Evolutionary conservation across 2,329 filamentous ascomycete species (phyloP), one percentile per base, ranked within the genome.

Genomic region (Trichophyton mentagrophytes): DNA sequence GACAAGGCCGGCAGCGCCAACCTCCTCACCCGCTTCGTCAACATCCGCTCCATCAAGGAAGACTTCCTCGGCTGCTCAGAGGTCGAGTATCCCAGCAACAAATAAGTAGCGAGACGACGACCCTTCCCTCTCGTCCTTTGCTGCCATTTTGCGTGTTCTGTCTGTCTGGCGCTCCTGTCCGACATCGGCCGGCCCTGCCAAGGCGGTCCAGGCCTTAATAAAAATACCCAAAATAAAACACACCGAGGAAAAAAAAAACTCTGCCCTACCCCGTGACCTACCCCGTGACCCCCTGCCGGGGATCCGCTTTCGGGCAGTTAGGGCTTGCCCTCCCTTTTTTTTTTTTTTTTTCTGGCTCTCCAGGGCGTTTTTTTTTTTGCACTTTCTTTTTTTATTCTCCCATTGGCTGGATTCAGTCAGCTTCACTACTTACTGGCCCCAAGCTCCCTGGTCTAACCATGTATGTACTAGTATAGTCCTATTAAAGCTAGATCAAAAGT

Each of bases 11-110:
- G 85, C 42, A 86, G 83, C 68, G 73, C 78, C 65, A 84, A 83
- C 71, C 72, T 88, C 64, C 72, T 88, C 66, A 80, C 77, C 61
- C 78, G 85, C 57, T 88, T 88, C 70, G 84, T 87, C 60, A 87
- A 84, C 71, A 74, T 82, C 69, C 77, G 85, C 64, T 83, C 82
- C 51, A 81, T 88, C 68, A 88, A 88, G 82, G 87, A 90, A 78
- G 87, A 90, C 77, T 90, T 89, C 67, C 74, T 77, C 64, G 76
- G 40, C 82, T 2, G 85, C 82, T 36, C 79, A 80, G 40, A 78
- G 79, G 85, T 90, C 36, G 71, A 72, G 59, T 90, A 90, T 72
- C 85, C 85, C 22, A 89, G 86, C 75, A 90, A 90, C 72, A 84
- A 86, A 59, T 65, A 64, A 51, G 6, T 15, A 7, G 15, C 2